These are phyloP conservation scores for Aspergillus latus DNA, from an alignment of 2,329 filamentous ascomycete species.

Conservation along the genomic window DNA sequence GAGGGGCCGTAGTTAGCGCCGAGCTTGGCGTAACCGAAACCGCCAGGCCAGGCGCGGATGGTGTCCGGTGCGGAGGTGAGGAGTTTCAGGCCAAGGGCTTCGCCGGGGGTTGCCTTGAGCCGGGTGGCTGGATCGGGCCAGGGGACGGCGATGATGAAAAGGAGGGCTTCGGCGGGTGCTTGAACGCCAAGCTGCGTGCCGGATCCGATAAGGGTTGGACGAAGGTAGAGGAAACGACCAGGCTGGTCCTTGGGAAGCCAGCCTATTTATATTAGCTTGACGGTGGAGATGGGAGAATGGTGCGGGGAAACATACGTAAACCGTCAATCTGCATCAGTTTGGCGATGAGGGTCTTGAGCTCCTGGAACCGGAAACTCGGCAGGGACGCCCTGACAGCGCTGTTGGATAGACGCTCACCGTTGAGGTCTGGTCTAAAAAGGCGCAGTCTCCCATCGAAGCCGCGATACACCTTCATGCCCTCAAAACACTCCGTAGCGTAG, in stretches of 20 bases:
- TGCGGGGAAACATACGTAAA: conserved; percentile 28
- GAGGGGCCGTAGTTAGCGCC: conserved; percentile 91
- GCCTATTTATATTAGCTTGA: conserved; percentile 40
- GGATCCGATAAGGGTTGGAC: conserved; percentile 83
- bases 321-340: conserved; percentile 69
- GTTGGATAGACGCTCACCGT: conserved; percentile 63
- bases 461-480: conserved; percentile 75
- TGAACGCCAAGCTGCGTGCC: conserved; percentile 78
- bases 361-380: conserved; percentile 67
- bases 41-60: conserved; percentile 88
- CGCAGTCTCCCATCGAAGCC: conserved; percentile 69
- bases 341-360: conserved; percentile 72
- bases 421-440: conserved; percentile 74
- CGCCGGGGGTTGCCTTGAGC: conserved; percentile 26
- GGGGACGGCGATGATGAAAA: conserved; percentile 72
- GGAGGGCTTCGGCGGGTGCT: conserved; percentile 75
- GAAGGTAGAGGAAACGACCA: conserved; percentile 76
- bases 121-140: conserved; percentile 33
- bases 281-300: not conserved
- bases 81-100: conserved; percentile 57
- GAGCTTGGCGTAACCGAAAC: conserved; percentile 88
- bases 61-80: conserved; percentile 78
- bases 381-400: conserved; percentile 66
- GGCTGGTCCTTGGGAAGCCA: conserved; percentile 69
- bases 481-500: conserved; percentile 90